Conservation (phyloP, 345 rosid species). For the Cardamine resedifolia region DNA sequence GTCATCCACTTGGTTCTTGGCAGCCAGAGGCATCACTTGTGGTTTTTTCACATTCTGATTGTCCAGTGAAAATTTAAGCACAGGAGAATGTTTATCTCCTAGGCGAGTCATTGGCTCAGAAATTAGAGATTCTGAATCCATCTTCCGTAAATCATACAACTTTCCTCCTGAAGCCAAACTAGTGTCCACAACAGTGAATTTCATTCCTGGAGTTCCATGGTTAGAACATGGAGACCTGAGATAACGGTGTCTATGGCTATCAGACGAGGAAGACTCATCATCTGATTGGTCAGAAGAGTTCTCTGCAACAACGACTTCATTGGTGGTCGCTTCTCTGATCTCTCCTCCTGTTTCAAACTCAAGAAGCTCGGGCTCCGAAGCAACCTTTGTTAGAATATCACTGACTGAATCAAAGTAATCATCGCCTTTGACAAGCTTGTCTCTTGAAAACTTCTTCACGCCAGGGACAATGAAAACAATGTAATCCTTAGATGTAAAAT, state of each 20-base stretch:
- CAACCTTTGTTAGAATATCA: constrained; percentile 67
- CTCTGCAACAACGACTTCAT: constrained; percentile 32
- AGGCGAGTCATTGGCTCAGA: constrained; percentile 34
- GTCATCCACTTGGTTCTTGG: constrained; percentile 36
- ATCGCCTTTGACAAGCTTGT: constrained; percentile 62
- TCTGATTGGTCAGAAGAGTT: constrained; percentile 48
- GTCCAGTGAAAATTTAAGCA: constrained; percentile 26
- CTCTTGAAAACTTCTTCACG: constrained; percentile 62
- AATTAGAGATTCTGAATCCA: constrained; percentile 37
- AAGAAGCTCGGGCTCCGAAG: constrained; percentile 62
- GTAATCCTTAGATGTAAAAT: constrained; percentile 43
- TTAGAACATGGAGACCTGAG: constrained; percentile 62
- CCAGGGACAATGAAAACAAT: constrained; percentile 74
- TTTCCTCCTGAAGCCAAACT: constrained; percentile 49
- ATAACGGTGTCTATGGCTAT: constrained; percentile 41
- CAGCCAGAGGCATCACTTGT: constrained; percentile 26
- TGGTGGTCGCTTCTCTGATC: constrained; percentile 31
- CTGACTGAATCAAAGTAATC: constrained; percentile 73
- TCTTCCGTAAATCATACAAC: constrained; percentile 46
- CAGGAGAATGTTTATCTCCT: constrained; percentile 32
- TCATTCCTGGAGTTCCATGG: constrained; percentile 39
- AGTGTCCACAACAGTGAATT: constrained; percentile 65
- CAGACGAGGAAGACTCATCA: constrained; percentile 34
- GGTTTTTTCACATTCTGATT: constrained; percentile 32
- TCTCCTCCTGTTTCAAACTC: constrained; percentile 54